A percentile compares a stretch with the other conserved stretches of the same genome.
Evolutionary conservation across 352 stramenopile genomes (phyloP).

Genomic region (Pythium diclinum): DNA sequence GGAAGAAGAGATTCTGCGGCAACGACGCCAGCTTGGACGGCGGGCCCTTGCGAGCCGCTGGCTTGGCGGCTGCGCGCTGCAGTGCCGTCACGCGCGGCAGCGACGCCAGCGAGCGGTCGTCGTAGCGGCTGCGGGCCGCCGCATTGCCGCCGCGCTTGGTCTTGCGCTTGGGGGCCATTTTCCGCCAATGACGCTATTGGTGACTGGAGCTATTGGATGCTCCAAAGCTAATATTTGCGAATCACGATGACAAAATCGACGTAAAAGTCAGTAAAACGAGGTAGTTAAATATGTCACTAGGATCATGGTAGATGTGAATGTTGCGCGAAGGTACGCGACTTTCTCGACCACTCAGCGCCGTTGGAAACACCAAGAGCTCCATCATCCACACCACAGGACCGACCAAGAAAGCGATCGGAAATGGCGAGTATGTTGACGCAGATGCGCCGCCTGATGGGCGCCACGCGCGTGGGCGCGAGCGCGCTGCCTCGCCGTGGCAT

Average conservation of each 20-base stretch:
- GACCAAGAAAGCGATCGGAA: background rate
- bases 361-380: slow-evolving; percentile 2
- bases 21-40: slow-evolving; percentile 3
- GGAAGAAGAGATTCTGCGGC: slow-evolving; percentile 1
- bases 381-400: slow-evolving; percentile 1
- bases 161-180: background rate
- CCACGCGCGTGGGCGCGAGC: slow-evolving; percentile 41
- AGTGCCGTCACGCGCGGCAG: background rate
- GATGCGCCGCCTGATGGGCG: slow-evolving; percentile 66
- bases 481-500: slow-evolving; percentile 49
- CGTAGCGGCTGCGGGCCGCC: background rate
- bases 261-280: too few relatives aligned
- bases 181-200: too few relatives aligned
- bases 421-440: slow-evolving; percentile 45
- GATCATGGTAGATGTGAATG: background rate
- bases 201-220: too few relatives aligned
- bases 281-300: too few relatives aligned
- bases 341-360: slow-evolving; percentile 20
- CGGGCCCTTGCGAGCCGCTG: background rate
- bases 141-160: background rate
- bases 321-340: background rate
- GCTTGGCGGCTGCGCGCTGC: background rate
- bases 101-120: background rate
- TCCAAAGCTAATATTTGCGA: too few relatives aligned
- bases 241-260: too few relatives aligned